These are phyloP conservation scores for Larix sibirica DNA, from an alignment of 83 land plant species.

Conservation along the genomic window DNA sequence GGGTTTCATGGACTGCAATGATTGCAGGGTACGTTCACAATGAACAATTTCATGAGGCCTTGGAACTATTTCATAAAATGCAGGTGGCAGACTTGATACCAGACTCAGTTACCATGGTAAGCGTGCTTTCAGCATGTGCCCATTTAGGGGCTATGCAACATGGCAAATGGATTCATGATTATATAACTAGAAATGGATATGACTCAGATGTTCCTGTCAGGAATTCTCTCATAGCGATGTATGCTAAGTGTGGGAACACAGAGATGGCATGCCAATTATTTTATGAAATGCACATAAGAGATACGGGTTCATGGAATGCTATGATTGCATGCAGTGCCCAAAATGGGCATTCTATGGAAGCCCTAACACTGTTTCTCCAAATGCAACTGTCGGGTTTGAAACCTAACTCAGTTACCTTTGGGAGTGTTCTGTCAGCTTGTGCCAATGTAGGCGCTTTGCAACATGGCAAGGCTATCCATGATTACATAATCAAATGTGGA, in stretches of 20 bases:
- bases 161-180: constrained; percentile 24
- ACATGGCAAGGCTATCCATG: constrained; percentile 38
- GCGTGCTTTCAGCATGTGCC: constrained; percentile 36
- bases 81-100: constrained; percentile 35
- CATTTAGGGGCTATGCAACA: constrained; percentile 24
- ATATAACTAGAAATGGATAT: constrained; percentile 19
- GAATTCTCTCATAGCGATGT: constrained; percentile 31
- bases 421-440: constrained; percentile 36
- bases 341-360: constrained; percentile 31
- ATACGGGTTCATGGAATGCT: constrained; percentile 47
- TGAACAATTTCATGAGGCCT: constrained; percentile 26
- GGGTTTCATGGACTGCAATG: constrained; percentile 46
- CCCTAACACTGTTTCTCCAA: constrained; percentile 21
- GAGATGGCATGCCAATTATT: constrained; percentile 24
- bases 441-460: constrained; percentile 32
- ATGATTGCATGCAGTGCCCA: constrained; percentile 36
- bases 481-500: constrained; percentile 20
- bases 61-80: constrained; percentile 37
- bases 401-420: constrained; percentile 38
- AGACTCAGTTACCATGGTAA: constrained; percentile 57
- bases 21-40: constrained; percentile 45
- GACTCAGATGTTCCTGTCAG: constrained; percentile 45
- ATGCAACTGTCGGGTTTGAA: constrained; percentile 36
- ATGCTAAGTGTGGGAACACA: constrained; percentile 29
- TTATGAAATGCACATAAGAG: constrained; percentile 27